Percentiles rank a stretch among this genome's conserved stretches.
Conservation (phyloP, 1,284 basidiomycete species). For the Heterobasidion occidentale region DNA sequence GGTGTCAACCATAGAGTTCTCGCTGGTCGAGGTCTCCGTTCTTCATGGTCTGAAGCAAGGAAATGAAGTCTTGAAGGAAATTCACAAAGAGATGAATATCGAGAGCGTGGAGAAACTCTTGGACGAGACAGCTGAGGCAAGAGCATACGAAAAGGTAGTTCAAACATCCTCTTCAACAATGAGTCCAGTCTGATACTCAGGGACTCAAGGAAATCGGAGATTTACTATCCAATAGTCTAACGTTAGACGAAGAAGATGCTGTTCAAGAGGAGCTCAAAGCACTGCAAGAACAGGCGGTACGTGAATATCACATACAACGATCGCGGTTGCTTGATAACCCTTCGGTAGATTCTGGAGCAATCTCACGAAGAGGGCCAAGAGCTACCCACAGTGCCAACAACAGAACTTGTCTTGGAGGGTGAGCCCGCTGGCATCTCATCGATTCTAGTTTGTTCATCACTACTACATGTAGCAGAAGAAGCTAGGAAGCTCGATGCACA, state of each 20-base stretch:
- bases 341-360: neutral
- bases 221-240: conserved; percentile 77
- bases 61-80: conserved; percentile 86
- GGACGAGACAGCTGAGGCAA: conserved; percentile 87
- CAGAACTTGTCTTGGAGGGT: conserved; percentile 25
- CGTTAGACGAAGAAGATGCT: conserved; percentile 87
- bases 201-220: conserved; percentile 76
- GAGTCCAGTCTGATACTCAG: neutral
- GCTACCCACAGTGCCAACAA: conserved; percentile 41
- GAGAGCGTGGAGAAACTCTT: conserved; percentile 92
- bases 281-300: conserved; percentile 48
- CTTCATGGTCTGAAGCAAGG: conserved; percentile 91
- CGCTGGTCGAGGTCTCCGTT: conserved; percentile 88
- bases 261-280: conserved; percentile 77
- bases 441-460: neutral
- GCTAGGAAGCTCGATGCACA: neutral
- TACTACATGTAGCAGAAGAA: neutral
- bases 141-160: conserved; percentile 83
- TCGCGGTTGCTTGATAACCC: neutral
- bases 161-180: neutral
- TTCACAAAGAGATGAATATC: conserved; percentile 89
- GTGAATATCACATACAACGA: neutral
- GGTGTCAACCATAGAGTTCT: conserved; percentile 96
- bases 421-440: conserved; percentile 17
- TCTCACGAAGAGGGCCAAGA: conserved; percentile 17